Conservation (phyloP, 2,329 filamentous ascomycete genomes). For the Arthroderma uncinatum region DNA sequence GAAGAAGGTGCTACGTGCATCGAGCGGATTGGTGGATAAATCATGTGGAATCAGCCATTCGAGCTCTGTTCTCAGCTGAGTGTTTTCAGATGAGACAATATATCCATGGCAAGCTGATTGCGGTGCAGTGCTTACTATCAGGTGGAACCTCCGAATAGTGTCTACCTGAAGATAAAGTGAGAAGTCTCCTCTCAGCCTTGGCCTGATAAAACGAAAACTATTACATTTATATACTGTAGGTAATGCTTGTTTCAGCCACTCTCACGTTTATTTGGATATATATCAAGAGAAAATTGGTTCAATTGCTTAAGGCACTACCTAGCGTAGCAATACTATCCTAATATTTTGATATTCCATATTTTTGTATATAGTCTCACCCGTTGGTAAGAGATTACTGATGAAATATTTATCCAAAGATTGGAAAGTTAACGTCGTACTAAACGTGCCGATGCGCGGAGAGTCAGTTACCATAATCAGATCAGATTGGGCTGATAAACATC, state of each 20-base stretch:
- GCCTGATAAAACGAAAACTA: too few relatives aligned
- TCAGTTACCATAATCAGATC: slow-evolving; percentile 1
- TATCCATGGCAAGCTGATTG: background rate
- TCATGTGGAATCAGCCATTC: too few relatives aligned
- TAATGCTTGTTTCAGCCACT: background rate
- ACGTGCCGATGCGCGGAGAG: slow-evolving; percentile 16
- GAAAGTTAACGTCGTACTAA: slow-evolving; percentile 39
- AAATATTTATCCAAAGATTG: slow-evolving; percentile 36
- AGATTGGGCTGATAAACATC: slow-evolving; percentile 12
- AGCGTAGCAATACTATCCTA: background rate
- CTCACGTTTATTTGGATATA: background rate
- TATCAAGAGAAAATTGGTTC: background rate
- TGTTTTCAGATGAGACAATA: background rate
- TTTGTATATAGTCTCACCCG: background rate
- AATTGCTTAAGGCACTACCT: background rate
- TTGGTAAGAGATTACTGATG: background rate
- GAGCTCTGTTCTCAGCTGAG: background rate
- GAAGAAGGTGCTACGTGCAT: too few relatives aligned
- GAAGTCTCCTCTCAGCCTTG: background rate
- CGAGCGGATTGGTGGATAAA: too few relatives aligned
- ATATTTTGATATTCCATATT: background rate
- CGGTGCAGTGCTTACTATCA: background rate
- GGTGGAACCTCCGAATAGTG: background rate
- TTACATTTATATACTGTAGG: too few relatives aligned
- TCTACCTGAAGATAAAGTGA: background rate